These are phyloP conservation scores for Nannochloropsis gaditana DNA, from an alignment of 108 stramenopile species.

Conservation along the genomic window DNA sequence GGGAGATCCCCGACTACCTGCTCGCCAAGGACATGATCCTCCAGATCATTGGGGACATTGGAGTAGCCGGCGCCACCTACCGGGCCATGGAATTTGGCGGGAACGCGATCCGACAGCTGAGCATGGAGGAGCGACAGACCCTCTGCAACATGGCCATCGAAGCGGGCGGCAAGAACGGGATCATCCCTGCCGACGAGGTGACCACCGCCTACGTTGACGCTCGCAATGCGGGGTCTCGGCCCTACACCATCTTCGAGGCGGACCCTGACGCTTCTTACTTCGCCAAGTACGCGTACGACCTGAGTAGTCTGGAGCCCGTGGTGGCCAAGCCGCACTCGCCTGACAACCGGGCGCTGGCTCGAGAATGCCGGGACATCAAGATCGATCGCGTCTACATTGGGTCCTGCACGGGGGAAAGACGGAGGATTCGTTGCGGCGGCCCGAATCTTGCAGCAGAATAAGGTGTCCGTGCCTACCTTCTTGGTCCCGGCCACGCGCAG, in stretches of 20 bases:
- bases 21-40: constrained; percentile 45
- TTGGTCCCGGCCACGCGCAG: constrained; percentile 46
- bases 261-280: constrained; percentile 34
- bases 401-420: constrained; percentile 45
- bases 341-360: constrained; percentile 42
- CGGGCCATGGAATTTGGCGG: constrained; percentile 37
- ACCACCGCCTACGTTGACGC: constrained; percentile 33
- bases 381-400: constrained; percentile 48
- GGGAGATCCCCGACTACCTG: constrained; percentile 42
- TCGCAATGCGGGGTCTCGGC: constrained; percentile 37
- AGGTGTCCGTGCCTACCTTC: constrained; percentile 42
- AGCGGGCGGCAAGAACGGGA: constrained; percentile 42
- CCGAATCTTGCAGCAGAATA: constrained; percentile 28
- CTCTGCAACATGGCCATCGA: constrained; percentile 48
- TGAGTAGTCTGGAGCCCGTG: constrained; percentile 38
- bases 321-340: constrained; percentile 44
- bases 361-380: constrained; percentile 39
- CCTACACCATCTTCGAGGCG: constrained; percentile 36
- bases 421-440: constrained; percentile 41
- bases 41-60: constrained; percentile 48
- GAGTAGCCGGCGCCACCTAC: constrained; percentile 44
- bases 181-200: constrained; percentile 38
- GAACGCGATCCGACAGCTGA: constrained; percentile 35
- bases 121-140: constrained; percentile 46
- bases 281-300: constrained; percentile 34